Conservation (phyloP, 1,284 basidiomycete species). For the Macrocystidia cucumis region DNA sequence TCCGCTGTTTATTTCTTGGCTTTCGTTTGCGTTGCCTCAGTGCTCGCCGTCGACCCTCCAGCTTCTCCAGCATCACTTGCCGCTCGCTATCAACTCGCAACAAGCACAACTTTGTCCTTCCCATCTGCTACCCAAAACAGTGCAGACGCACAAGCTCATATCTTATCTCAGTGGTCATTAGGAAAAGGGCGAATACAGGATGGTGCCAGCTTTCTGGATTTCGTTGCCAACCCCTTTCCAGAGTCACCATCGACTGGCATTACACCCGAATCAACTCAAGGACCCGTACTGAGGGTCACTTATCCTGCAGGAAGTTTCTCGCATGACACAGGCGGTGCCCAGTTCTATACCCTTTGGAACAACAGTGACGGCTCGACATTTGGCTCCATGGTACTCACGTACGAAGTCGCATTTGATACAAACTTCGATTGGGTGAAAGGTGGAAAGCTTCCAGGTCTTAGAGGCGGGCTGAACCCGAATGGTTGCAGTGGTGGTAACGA, state of each 20-base stretch:
- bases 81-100: conserved; percentile 45
- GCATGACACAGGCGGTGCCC: conserved; percentile 52
- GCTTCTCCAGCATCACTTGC: conserved; percentile 34
- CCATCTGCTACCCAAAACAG: conserved; percentile 53
- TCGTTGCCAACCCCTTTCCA: conserved; percentile 62
- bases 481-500: conserved; percentile 62
- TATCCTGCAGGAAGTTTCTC: conserved; percentile 58
- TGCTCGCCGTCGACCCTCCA: conserved; percentile 14
- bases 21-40: too few relatives aligned
- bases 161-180: conserved; percentile 56
- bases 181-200: conserved; percentile 55
- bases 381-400: conserved; percentile 57
- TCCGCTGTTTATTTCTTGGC: conserved; percentile 3
- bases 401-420: conserved; percentile 63
- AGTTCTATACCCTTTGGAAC: conserved; percentile 63
- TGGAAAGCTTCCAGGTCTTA: conserved; percentile 66
- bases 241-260: conserved; percentile 29
- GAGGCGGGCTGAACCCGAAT: conserved; percentile 51
- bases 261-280: conserved; percentile 22
- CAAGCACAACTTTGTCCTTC: conserved; percentile 57
- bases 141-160: conserved; percentile 40
- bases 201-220: conserved; percentile 44
- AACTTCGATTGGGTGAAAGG: conserved; percentile 67
- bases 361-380: conserved; percentile 42
- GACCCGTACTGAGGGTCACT: conserved; percentile 56